Evolutionary conservation across 352 stramenopile species (phyloP).

Genomic region (Globisporangium sylvaticum): DNA sequence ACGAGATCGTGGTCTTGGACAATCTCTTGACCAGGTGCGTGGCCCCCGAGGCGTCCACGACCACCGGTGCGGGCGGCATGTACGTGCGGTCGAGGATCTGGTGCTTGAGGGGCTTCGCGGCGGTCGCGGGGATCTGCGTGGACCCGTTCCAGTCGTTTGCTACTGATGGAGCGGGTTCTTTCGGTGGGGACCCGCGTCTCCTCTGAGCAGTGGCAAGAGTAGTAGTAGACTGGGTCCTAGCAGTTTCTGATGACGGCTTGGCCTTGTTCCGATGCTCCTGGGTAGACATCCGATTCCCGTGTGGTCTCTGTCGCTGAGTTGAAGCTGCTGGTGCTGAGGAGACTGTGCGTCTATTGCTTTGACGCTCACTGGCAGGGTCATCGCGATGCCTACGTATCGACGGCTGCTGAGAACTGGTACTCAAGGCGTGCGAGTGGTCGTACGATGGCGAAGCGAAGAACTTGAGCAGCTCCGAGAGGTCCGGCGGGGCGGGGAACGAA

Average conservation of each 20-base stretch:
- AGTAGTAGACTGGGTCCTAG: neutral
- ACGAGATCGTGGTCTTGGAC: conserved; percentile 56
- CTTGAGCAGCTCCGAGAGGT: conserved; percentile 44
- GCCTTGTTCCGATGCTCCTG: neutral
- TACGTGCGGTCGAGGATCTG: conserved; percentile 58
- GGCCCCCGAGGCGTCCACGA: conserved; percentile 30
- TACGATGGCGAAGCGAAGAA: conserved; percentile 26
- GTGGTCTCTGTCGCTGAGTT: neutral
- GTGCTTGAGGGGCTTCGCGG: conserved; percentile 40
- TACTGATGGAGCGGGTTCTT: neutral
- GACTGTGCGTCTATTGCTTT: too few relatives aligned
- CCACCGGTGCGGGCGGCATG: conserved; percentile 34
- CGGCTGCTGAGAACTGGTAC: neutral
- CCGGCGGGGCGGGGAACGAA: conserved; percentile 32
- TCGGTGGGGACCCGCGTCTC: conserved; percentile 10
- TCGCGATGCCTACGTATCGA: too few relatives aligned
- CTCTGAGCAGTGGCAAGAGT: neutral
- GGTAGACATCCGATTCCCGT: neutral
- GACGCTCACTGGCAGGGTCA: too few relatives aligned
- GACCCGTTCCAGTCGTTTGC: conserved; percentile 49
- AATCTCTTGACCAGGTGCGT: conserved; percentile 38
- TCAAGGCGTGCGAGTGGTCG: neutral
- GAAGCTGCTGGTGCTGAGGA: neutral
- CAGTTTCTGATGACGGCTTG: neutral
- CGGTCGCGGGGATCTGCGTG: conserved; percentile 31